A percentile compares a stretch with the other conserved stretches of the same genome.
Evolutionary conservation across 148 eudicot species (phyloP).

Genomic region (Rhododendron mucronatum): DNA sequence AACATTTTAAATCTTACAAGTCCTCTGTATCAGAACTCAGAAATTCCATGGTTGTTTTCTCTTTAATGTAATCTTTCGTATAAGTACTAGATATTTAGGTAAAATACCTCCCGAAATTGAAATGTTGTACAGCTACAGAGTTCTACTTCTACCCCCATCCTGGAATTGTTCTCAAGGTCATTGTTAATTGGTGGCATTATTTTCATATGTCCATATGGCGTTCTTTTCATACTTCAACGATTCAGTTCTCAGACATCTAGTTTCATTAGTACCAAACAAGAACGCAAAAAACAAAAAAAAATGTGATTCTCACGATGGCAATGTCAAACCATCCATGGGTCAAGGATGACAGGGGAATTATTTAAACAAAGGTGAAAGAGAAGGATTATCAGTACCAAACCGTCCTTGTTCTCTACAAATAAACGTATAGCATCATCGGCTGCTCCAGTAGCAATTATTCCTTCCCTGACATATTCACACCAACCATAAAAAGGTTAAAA

Average conservation of each 20-base stretch:
- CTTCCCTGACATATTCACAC: constrained; percentile 51
- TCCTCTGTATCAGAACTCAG: background rate
- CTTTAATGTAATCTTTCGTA: background rate
- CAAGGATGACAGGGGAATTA: background rate
- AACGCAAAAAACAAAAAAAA: background rate
- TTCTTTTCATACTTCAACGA: background rate
- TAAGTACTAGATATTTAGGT: too few species aligned
- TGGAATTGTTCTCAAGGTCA: background rate
- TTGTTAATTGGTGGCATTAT: background rate
- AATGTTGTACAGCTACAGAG: background rate
- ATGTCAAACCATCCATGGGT: background rate
- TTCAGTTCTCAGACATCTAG: background rate
- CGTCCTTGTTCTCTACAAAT: constrained; percentile 67
- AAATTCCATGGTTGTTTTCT: background rate
- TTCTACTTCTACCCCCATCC: background rate
- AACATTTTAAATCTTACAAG: background rate
- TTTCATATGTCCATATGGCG: too few species aligned
- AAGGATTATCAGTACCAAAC: constrained; percentile 37
- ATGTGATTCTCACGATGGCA: background rate
- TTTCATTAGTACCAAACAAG: background rate
- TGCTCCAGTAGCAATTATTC: constrained; percentile 85
- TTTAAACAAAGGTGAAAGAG: background rate
- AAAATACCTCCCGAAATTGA: background rate
- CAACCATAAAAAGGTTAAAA: constrained; percentile 8
- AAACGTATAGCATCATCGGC: constrained; percentile 93